phyloP scores from a whole-genome alignment of 306 rosid genomes.

The Dryas alaskensis region DNA sequence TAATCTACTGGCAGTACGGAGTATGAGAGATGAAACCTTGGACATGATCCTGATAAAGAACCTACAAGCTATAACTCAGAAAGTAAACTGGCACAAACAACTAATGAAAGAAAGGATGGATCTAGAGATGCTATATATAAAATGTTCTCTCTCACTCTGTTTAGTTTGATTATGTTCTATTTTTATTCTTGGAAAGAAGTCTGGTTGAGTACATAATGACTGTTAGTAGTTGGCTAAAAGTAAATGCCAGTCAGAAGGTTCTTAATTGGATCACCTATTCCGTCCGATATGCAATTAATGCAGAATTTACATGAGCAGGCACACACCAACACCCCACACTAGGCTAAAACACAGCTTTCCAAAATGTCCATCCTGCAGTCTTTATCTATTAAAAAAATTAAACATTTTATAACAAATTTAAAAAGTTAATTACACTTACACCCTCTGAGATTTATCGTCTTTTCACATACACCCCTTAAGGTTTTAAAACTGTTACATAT shows the following conservation, averaged over 20 bases:
- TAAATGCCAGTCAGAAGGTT: slow-evolving; percentile 37
- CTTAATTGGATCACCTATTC: slow-evolving; percentile 25
- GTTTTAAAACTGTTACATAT: too few species aligned
- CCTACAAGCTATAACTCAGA: neutral
- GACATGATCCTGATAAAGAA: slow-evolving; percentile 38
- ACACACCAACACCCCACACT: neutral
- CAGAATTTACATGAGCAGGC: slow-evolving; percentile 14
- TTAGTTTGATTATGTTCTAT: neutral
- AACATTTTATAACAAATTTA: neutral
- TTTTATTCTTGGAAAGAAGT: neutral
- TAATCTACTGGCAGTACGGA: neutral
- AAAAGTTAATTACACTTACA: neutral
- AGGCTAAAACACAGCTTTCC: slow-evolving; percentile 9
- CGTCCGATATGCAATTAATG: slow-evolving; percentile 28
- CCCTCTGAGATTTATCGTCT: too few species aligned
- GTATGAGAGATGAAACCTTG: slow-evolving; percentile 40
- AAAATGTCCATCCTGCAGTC: neutral
- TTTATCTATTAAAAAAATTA: neutral
- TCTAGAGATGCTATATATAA: slow-evolving; percentile 11
- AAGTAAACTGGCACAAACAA: slow-evolving; percentile 26
- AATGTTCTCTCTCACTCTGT: slow-evolving; percentile 3
- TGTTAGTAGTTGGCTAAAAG: slow-evolving; percentile 33
- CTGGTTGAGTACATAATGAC: slow-evolving; percentile 30
- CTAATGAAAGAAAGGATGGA: slow-evolving; percentile 15
- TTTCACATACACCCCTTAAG: too few species aligned